These are phyloP conservation scores for Coemansia sp. DNA, from an alignment of 192 early-diverging fungal genomes.

Conservation along the genomic window DNA sequence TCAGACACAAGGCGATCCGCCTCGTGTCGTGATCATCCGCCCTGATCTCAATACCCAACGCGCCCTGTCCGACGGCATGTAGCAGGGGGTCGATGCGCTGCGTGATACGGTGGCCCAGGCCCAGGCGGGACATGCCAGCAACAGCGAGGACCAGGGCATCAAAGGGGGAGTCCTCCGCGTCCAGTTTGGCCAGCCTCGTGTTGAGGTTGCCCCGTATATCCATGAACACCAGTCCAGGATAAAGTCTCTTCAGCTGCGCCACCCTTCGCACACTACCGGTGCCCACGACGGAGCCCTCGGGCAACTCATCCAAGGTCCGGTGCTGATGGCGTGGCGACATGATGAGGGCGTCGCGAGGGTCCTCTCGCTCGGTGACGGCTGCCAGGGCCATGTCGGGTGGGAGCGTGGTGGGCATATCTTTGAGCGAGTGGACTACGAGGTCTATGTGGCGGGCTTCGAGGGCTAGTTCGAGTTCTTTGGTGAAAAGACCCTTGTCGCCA, in stretches of 20 bases:
- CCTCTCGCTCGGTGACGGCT: slow-evolving; percentile 82
- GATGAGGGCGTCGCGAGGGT: slow-evolving; percentile 87
- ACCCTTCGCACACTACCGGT: slow-evolving; percentile 84
- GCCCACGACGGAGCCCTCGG: slow-evolving; percentile 75
- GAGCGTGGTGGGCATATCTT: slow-evolving; percentile 87
- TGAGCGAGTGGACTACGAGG: slow-evolving; percentile 90
- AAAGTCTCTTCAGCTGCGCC: slow-evolving; percentile 78
- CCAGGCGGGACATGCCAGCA: slow-evolving; percentile 79
- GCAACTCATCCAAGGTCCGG: slow-evolving; percentile 61
- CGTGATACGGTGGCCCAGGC: slow-evolving; percentile 67
- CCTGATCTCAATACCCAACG: slow-evolving; percentile 82
- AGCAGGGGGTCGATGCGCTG: slow-evolving; percentile 65
- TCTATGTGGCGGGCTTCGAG: slow-evolving; percentile 67
- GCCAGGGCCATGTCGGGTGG: slow-evolving; percentile 79
- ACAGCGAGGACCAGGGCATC: slow-evolving; percentile 81
- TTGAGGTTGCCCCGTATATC: slow-evolving; percentile 84
- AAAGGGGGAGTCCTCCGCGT: slow-evolving; percentile 61
- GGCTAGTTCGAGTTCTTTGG: slow-evolving; percentile 85
- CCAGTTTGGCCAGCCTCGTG: slow-evolving; percentile 85
- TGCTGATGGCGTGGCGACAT: slow-evolving; percentile 46
- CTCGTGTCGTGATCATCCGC: slow-evolving; percentile 57
- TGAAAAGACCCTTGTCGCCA: slow-evolving; percentile 87
- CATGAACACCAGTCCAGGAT: slow-evolving; percentile 72
- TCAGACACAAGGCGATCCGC: slow-evolving; percentile 55
- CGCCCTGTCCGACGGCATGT: slow-evolving; percentile 93